Evolutionary conservation across 2,329 filamentous ascomycete genomes (phyloP).

Genomic region (Trichophyton benhamiae): DNA sequence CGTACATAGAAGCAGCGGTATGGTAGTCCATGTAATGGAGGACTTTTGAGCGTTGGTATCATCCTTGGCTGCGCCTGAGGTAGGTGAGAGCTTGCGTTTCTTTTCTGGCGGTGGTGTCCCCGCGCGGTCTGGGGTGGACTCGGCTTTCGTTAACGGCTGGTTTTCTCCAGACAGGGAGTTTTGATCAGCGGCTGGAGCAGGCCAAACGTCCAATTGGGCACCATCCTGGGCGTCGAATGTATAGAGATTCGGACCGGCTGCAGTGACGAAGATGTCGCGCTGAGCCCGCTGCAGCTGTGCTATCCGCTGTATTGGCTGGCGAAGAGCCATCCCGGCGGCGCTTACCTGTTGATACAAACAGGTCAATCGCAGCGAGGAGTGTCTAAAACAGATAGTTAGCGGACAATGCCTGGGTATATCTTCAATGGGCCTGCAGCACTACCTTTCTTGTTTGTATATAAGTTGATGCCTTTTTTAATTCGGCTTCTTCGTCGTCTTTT

Average conservation of each 20-base stretch:
- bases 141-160: background rate
- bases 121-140: slow-evolving; percentile 9
- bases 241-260: slow-evolving; percentile 59
- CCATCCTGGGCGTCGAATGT: slow-evolving; percentile 51
- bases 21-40: slow-evolving; percentile 37
- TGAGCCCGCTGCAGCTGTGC: slow-evolving; percentile 26
- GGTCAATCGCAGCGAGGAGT: background rate
- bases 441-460: background rate
- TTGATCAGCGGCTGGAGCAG: slow-evolving; percentile 12
- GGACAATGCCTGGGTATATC: background rate
- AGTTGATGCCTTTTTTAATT: background rate
- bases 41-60: slow-evolving; percentile 15
- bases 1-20: slow-evolving; percentile 57
- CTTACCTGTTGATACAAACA: background rate
- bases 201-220: slow-evolving; percentile 50
- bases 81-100: slow-evolving; percentile 29
- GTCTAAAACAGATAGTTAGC: background rate
- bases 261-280: slow-evolving; percentile 52
- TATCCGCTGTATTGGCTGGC: slow-evolving; percentile 53
- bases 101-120: slow-evolving; percentile 33
- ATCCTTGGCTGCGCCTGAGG: slow-evolving; percentile 15
- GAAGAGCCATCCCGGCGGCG: slow-evolving; percentile 22
- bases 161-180: background rate
- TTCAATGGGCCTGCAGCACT: background rate
- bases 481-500: background rate